These are phyloP conservation scores for Phaeotremella fagi DNA, from an alignment of 768 basidiomycete genomes.

Conservation along the genomic window DNA sequence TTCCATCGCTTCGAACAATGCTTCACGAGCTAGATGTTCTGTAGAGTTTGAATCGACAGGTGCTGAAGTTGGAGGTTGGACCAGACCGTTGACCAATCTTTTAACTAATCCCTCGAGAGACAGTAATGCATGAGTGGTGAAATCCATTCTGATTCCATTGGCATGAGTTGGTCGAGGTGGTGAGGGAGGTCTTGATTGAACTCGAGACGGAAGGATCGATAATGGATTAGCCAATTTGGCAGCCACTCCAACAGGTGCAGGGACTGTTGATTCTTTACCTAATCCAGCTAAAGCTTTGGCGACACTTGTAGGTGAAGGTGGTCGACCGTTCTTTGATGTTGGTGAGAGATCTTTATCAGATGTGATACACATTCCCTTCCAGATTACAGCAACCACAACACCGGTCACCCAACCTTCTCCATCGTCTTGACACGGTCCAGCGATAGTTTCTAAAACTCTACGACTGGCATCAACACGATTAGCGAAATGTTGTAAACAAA, in stretches of 20 bases:
- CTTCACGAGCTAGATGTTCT: conserved; percentile 46
- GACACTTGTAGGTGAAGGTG: conserved; percentile 41
- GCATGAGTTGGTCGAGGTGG: conserved; percentile 26
- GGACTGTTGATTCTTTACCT: conserved; percentile 25
- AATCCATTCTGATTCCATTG: conserved; percentile 15
- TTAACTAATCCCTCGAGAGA: conserved; percentile 45
- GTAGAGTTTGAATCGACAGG: conserved; percentile 30
- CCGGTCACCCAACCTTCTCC: conserved; percentile 48
- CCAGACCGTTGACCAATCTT: conserved; percentile 35
- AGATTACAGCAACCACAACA: conserved; percentile 45
- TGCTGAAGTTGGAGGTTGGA: conserved; percentile 28
- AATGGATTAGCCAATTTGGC: conserved; percentile 38
- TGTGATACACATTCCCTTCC: conserved; percentile 45
- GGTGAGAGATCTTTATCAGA: conserved; percentile 28
- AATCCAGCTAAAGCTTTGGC: conserved; percentile 36
- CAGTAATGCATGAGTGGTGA: conserved; percentile 37
- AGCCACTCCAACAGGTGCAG: conserved; percentile 30
- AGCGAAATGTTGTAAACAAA: conserved; percentile 44
- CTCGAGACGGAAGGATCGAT: conserved; percentile 44
- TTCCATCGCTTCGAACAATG: conserved; percentile 45
- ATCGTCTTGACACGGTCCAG: conserved; percentile 42
- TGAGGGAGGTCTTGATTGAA: conserved; percentile 43
- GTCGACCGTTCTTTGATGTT: conserved; percentile 10
- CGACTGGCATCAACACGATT: conserved; percentile 38
- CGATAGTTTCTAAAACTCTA: conserved; percentile 44